Evolutionary conservation across 495 filamentous ascomycete genomes (phyloP).

Genomic region (Articulospora tetracladia): DNA sequence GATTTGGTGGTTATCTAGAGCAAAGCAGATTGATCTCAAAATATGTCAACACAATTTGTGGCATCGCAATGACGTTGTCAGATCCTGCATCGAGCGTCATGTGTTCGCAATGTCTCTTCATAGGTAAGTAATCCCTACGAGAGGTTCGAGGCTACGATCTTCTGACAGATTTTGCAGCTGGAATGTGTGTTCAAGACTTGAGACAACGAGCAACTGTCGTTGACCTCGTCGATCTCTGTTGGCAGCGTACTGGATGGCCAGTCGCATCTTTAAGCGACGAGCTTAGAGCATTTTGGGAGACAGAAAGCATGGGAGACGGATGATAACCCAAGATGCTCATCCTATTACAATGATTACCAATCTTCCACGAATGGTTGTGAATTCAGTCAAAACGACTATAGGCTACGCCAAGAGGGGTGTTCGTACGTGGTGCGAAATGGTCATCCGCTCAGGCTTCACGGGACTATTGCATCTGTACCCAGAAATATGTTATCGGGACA

Average conservation of each 20-base stretch:
- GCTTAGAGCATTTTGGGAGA: slow-evolving; percentile 22
- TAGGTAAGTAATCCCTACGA: slow-evolving; percentile 10
- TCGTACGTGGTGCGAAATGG: too few species aligned
- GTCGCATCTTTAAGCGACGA: slow-evolving; percentile 23
- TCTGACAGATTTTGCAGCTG: slow-evolving; percentile 16
- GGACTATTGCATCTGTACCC: too few species aligned
- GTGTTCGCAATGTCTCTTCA: slow-evolving; percentile 23
- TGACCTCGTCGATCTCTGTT: slow-evolving; percentile 18
- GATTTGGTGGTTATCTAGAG: slow-evolving; percentile 19
- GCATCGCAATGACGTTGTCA: slow-evolving; percentile 23
- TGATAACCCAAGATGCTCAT: neutral
- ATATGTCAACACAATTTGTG: slow-evolving; percentile 26
- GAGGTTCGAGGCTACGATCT: too few species aligned
- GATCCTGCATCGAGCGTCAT: slow-evolving; percentile 16
- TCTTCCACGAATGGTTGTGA: too few species aligned
- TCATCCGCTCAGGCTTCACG: too few species aligned
- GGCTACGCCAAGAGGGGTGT: too few species aligned
- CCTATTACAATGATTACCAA: too few species aligned
- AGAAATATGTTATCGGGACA: too few species aligned
- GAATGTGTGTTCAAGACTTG: slow-evolving; percentile 23
- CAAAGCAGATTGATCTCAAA: slow-evolving; percentile 20
- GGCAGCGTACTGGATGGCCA: slow-evolving; percentile 26
- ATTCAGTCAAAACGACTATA: too few species aligned
- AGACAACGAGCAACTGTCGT: slow-evolving; percentile 22
- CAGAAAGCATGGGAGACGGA: neutral